Evolutionary conservation across 495 filamentous ascomycete genomes (phyloP).

Genomic region (Xylaria sp.): DNA sequence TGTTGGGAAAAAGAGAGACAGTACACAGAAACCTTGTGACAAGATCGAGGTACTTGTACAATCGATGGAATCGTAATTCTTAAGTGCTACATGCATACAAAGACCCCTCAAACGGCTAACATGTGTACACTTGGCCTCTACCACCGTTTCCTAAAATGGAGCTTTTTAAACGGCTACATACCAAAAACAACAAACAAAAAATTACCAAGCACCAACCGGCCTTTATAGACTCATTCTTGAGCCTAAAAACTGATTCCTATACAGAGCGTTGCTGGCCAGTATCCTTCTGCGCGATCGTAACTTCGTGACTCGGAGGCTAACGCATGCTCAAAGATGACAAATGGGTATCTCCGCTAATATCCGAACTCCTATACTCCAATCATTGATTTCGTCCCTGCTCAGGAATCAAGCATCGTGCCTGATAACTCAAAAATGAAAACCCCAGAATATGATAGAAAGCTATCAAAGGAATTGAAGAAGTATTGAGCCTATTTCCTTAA

Average conservation of each 20-base stretch:
- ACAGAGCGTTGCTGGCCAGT: background rate
- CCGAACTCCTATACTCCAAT: constrained; percentile 30
- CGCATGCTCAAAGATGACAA: constrained; percentile 22
- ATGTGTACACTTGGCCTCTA: constrained; percentile 2
- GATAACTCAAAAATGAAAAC: constrained; percentile 13
- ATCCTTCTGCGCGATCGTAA: constrained; percentile 1
- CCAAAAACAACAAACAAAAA: background rate
- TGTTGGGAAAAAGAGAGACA: constrained; percentile 38
- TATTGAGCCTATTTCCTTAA: constrained; percentile 22
- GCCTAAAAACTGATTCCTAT: constrained; percentile 8
- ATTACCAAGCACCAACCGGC: background rate
- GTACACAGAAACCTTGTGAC: constrained; percentile 33
- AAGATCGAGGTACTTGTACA: constrained; percentile 36
- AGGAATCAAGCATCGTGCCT: constrained; percentile 5
- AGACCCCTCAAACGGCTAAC: background rate
- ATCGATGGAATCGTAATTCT: constrained; percentile 29
- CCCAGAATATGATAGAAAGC: constrained; percentile 8
- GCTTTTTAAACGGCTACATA: background rate
- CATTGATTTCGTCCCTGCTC: constrained; percentile 19
- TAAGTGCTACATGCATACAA: constrained; percentile 4
- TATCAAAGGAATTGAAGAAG: constrained; percentile 2
- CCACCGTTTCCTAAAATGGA: background rate
- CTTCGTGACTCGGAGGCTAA: constrained; percentile 14
- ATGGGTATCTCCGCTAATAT: constrained; percentile 28
- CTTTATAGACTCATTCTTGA: constrained; percentile 1